These are phyloP conservation scores for Sequoia sempervirens DNA, from an alignment of 75 land plant species.

Conservation along the genomic window DNA sequence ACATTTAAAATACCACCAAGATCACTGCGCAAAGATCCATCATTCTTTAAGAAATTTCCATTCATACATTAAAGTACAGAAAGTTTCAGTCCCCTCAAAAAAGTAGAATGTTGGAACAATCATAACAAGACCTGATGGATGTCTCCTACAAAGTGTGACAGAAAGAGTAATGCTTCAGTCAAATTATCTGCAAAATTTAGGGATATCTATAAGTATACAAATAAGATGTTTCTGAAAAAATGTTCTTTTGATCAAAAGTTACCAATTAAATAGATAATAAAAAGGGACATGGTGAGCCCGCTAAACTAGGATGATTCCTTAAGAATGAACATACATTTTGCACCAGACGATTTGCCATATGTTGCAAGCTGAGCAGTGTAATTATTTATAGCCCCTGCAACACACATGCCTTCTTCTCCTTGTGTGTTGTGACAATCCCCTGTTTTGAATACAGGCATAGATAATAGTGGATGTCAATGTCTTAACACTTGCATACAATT, in stretches of 20 bases:
- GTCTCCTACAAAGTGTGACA: slow-evolving; percentile 39
- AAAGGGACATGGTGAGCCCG: background rate
- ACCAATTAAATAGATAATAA: background rate
- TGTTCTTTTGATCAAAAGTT: background rate
- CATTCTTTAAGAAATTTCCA: background rate
- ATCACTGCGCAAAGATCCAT: background rate
- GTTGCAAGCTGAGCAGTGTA: slow-evolving; percentile 40
- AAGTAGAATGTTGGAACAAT: background rate
- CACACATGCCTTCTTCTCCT: slow-evolving; percentile 32
- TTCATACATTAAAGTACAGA: background rate
- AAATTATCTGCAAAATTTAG: slow-evolving; percentile 27
- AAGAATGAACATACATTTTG: slow-evolving; percentile 9
- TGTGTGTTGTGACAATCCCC: slow-evolving; percentile 47
- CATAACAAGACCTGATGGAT: slow-evolving; percentile 20
- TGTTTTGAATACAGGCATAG: slow-evolving; percentile 1
- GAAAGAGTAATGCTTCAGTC: slow-evolving; percentile 46
- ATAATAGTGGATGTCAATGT: background rate
- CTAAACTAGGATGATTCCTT: background rate
- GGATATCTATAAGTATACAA: background rate
- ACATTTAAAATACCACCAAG: background rate
- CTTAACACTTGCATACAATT: background rate
- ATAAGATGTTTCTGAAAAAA: background rate
- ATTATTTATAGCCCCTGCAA: slow-evolving; percentile 52
- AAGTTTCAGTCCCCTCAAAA: background rate
- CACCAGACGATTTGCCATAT: slow-evolving; percentile 9